Base-by-base conservation (phyloP, 2,329 filamentous ascomycete genomes). In the Stagonosporopsis chrysanthemi region DNA sequence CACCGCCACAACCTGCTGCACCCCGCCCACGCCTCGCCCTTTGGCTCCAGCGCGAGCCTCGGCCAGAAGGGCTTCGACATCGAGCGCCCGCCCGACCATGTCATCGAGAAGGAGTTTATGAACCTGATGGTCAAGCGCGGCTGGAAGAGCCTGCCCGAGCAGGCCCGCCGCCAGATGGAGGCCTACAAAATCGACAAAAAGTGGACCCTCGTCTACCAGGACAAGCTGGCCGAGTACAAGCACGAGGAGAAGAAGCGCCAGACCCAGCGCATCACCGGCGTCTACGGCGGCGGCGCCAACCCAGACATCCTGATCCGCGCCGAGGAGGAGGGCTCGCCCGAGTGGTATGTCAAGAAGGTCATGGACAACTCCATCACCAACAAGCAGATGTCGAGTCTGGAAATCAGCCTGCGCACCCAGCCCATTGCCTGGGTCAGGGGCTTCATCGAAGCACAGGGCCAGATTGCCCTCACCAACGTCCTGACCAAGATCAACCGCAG, bases 301-400 rank as follows among this genome's bases (percentile, higher is more conserved):
- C 82, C 83, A 51, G 85, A 74, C 65, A 85, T 94, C 57, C 84
- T 92, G 38, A 86, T 88, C 39, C 88, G 91, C 66, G 91, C 91
- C 7, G 93, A 97, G 73, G 94, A 98, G 75, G 95, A 98, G 77
- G 94, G 93, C 41, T 96, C 91, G 46, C 95, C 95, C 3, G 94
- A 98, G 78, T 99, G 94, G 94, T 99, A 97, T 76, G 94, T 99
- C 50, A 90, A 92, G 74, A 94, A 91, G 75, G 91, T 98, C 58
- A 92, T 98, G 90, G 94, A 98, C 76, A 96, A 97, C 77, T 91
- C 87, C 61, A 91, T 98, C 65, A 92, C 93, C 51, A 86, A 89
- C 64, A 97, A 98, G 81, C 91, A 96, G 60, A 83, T 99, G 62
- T 91, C 91, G 62, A 97, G 92, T 80, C 80, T 99, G 73, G 92